Percentiles rank a stretch among this genome's conserved stretches.
These are phyloP conservation scores for Cordyceps cicadae DNA, from an alignment of 2,329 filamentous ascomycete genomes.

Conservation along the genomic window DNA sequence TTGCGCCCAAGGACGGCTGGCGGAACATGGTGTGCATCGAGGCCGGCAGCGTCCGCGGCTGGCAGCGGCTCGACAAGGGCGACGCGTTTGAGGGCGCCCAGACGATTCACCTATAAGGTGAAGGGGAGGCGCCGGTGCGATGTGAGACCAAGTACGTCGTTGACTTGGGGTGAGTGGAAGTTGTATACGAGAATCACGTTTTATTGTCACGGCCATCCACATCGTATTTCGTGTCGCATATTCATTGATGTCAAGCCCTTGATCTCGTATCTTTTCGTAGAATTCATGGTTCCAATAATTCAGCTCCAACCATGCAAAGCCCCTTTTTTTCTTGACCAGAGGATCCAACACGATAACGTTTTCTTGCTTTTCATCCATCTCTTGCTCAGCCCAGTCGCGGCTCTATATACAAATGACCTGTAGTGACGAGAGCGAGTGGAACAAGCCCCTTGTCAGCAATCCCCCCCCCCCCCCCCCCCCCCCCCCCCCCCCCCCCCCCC, in stretches of 20 bases:
- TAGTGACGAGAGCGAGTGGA: not conserved
- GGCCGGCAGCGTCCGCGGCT: constrained; percentile 72
- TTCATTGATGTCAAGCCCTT: not conserved
- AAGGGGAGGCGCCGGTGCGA: not conserved
- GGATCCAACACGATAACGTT: not conserved
- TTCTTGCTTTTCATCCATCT: not conserved
- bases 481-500: too few species aligned
- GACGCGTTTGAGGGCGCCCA: constrained; percentile 57
- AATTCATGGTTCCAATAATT: too few species aligned
- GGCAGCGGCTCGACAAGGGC: constrained; percentile 77
- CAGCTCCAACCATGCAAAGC: too few species aligned
- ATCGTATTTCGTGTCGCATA: not conserved
- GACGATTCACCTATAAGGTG: constrained; percentile 35
- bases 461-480: too few species aligned
- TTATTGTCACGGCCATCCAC: not conserved
- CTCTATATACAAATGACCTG: constrained; percentile 4
- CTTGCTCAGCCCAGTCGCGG: constrained; percentile 4
- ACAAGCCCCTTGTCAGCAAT: not conserved
- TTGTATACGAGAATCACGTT: not conserved
- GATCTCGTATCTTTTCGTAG: too few species aligned
- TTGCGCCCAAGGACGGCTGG: constrained; percentile 80
- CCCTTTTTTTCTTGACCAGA: too few species aligned
- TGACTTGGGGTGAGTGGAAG: too few species aligned
- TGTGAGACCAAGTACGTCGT: not conserved
- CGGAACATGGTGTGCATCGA: constrained; percentile 93